Conservation (phyloP, 1,284 basidiomycete genomes). For the Sanghuangporus weigelae region DNA sequence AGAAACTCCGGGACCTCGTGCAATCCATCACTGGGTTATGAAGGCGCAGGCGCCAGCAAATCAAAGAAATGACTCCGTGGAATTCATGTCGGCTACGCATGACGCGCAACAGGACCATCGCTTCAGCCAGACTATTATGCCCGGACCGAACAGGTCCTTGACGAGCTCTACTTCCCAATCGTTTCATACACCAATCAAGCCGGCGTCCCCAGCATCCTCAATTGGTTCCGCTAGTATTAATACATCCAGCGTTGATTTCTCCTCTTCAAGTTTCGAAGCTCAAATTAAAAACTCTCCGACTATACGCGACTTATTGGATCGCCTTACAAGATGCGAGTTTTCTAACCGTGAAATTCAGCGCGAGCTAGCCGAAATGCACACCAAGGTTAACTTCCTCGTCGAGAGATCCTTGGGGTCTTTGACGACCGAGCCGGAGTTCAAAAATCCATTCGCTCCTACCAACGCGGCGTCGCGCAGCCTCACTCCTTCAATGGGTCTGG, state of each 20-base stretch:
- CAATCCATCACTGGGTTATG: slow-evolving; percentile 17
- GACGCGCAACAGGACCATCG: slow-evolving; percentile 31
- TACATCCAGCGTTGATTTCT: slow-evolving; percentile 36
- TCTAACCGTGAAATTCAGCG: slow-evolving; percentile 68
- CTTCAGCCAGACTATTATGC: slow-evolving; percentile 19
- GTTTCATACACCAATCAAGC: slow-evolving; percentile 38
- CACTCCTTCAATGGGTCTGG: slow-evolving; percentile 39
- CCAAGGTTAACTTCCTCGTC: slow-evolving; percentile 71
- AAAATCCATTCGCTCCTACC: slow-evolving; percentile 63
- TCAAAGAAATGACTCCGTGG: slow-evolving; percentile 10
- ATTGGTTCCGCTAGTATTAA: slow-evolving; percentile 66
- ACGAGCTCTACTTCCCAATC: slow-evolving; percentile 24
- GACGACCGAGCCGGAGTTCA: slow-evolving; percentile 59
- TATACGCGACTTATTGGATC: slow-evolving; percentile 72
- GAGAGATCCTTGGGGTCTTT: slow-evolving; percentile 50
- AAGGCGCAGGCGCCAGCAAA: slow-evolving; percentile 13
- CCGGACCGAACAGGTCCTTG: slow-evolving; percentile 5
- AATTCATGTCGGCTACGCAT: slow-evolving; percentile 4
- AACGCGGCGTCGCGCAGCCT: slow-evolving; percentile 28
- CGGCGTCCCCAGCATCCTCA: slow-evolving; percentile 73
- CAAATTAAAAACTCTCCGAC: slow-evolving; percentile 70
- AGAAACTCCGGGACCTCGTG: slow-evolving; percentile 18
- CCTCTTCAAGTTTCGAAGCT: slow-evolving; percentile 49
- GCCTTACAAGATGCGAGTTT: slow-evolving; percentile 67
- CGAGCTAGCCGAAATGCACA: slow-evolving; percentile 67